Percentiles rank a stretch among this genome's conserved stretches.
Evolutionary conservation across 148 eudicot species (phyloP).

Genomic region (Rhododendron molle): DNA sequence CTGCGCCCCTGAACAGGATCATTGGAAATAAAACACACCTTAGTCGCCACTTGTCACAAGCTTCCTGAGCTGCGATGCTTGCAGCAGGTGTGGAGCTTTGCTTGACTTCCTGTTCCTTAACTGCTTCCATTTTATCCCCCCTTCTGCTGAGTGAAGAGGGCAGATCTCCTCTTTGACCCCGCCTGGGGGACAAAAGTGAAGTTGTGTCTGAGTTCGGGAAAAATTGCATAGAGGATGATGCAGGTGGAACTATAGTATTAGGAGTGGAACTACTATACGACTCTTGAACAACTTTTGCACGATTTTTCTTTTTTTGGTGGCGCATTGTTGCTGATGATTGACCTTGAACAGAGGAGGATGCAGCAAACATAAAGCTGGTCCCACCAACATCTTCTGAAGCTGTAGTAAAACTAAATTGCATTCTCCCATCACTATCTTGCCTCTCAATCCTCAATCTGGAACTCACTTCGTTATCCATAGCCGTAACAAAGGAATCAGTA

Average conservation of each 20-base stretch:
- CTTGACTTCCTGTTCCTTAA: slow-evolving; percentile 23
- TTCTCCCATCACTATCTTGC: slow-evolving; percentile 1
- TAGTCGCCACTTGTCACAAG: slow-evolving; percentile 94
- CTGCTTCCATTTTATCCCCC: slow-evolving; percentile 18
- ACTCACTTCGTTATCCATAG: slow-evolving; percentile 50
- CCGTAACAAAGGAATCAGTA: slow-evolving; percentile 29
- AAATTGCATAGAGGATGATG: slow-evolving; percentile 39
- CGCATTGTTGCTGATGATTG: slow-evolving; percentile 40
- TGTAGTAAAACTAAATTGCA: slow-evolving; percentile 23
- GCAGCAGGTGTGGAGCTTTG: slow-evolving; percentile 39
- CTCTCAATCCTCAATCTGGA: slow-evolving; percentile 24
- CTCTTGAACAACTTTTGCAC: slow-evolving; percentile 44
- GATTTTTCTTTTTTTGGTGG: slow-evolving; percentile 60
- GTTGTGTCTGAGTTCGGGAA: slow-evolving; percentile 48
- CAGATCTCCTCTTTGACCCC: slow-evolving; percentile 30
- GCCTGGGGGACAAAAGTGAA: slow-evolving; percentile 31
- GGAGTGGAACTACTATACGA: slow-evolving; percentile 29
- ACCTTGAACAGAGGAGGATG: slow-evolving; percentile 52
- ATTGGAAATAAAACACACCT: slow-evolving; percentile 43
- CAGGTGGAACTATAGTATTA: slow-evolving; percentile 31
- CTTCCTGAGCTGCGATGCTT: slow-evolving; percentile 71
- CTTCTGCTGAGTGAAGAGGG: slow-evolving; percentile 29
- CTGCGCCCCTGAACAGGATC: not conserved
- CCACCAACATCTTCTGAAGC: slow-evolving; percentile 37
- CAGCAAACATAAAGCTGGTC: slow-evolving; percentile 60